Evolutionary conservation across 2,329 filamentous ascomycete species (phyloP).

Genomic region (Gremmenia infestans): DNA sequence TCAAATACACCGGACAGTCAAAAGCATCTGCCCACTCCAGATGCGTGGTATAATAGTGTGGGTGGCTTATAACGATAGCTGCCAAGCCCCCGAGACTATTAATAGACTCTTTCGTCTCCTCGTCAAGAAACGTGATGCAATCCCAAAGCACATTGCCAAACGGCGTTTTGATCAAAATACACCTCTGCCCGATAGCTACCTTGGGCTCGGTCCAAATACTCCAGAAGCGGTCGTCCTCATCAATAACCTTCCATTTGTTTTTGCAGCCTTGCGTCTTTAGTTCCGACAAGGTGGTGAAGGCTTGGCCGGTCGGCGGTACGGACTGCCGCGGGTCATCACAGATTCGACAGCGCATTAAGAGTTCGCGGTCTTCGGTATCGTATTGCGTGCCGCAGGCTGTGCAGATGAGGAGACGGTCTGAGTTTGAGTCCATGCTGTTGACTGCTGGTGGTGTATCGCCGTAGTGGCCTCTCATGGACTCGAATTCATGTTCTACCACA

Average conservation of each 20-base stretch:
- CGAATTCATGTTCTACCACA: constrained; percentile 11
- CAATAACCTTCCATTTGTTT: constrained; percentile 48
- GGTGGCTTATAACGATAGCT: constrained; percentile 73
- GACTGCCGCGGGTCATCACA: constrained; percentile 72
- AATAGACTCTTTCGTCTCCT: constrained; percentile 54
- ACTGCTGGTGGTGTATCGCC: constrained; percentile 10
- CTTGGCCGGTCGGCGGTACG: constrained; percentile 58
- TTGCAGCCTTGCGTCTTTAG: constrained; percentile 38
- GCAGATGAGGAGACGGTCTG: constrained; percentile 50
- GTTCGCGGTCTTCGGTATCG: constrained; percentile 43
- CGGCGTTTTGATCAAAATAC: constrained; percentile 61
- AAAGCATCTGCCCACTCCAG: constrained; percentile 68
- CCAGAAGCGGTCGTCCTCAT: constrained; percentile 42
- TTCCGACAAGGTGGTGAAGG: constrained; percentile 56
- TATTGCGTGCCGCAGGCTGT: constrained; percentile 67
- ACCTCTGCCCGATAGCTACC: constrained; percentile 71
- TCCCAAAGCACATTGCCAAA: constrained; percentile 77
- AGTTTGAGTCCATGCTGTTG: constrained; percentile 11
- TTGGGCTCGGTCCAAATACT: constrained; percentile 49
- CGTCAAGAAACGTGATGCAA: constrained; percentile 64
- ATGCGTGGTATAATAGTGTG: constrained; percentile 78
- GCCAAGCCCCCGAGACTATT: constrained; percentile 57
- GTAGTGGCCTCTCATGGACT: constrained; percentile 18
- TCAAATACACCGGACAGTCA: constrained; percentile 63
- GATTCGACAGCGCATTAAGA: constrained; percentile 57